phyloP scores from a whole-genome alignment of 2,329 filamentous ascomycete genomes.

The Rhynchosporium agropyri region DNA sequence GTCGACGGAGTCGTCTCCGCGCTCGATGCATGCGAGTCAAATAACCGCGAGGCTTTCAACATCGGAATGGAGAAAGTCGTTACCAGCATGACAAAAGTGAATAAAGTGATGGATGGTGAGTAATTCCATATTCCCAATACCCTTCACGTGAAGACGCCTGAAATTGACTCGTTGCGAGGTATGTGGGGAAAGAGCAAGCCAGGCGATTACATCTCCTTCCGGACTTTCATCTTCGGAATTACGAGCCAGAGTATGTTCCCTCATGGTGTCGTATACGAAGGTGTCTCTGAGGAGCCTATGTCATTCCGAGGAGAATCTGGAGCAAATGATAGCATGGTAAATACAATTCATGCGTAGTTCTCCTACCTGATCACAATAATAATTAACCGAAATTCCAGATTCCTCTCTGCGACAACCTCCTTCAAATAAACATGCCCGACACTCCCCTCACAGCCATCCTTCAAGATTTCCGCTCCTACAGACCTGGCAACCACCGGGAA shows the following conservation, averaged over 20 bases:
- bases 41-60: constrained; percentile 62
- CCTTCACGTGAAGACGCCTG: constrained; percentile 29
- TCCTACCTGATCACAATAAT: not conserved
- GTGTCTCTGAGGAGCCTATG: constrained; percentile 73
- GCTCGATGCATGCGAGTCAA: constrained; percentile 58
- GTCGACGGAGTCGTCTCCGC: constrained; percentile 72
- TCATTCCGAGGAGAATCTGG: constrained; percentile 91
- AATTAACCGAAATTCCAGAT: constrained; percentile 50
- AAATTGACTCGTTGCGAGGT: constrained; percentile 46
- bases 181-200: constrained; percentile 94
- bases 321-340: constrained; percentile 87
- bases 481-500: constrained; percentile 83
- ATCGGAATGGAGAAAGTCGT: constrained; percentile 64
- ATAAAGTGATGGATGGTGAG: constrained; percentile 75
- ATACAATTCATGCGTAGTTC: constrained; percentile 19
- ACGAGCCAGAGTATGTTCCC: constrained; percentile 94
- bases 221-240: constrained; percentile 97
- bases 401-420: constrained; percentile 84
- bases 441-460: constrained; percentile 90
- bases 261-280: constrained; percentile 86
- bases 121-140: constrained; percentile 21
- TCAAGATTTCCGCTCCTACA: constrained; percentile 84
- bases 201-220: constrained; percentile 82
- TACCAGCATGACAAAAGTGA: constrained; percentile 67
- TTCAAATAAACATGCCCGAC: constrained; percentile 83